Conservation (phyloP, 257 asterid species). For the Solanum paucissectum region DNA sequence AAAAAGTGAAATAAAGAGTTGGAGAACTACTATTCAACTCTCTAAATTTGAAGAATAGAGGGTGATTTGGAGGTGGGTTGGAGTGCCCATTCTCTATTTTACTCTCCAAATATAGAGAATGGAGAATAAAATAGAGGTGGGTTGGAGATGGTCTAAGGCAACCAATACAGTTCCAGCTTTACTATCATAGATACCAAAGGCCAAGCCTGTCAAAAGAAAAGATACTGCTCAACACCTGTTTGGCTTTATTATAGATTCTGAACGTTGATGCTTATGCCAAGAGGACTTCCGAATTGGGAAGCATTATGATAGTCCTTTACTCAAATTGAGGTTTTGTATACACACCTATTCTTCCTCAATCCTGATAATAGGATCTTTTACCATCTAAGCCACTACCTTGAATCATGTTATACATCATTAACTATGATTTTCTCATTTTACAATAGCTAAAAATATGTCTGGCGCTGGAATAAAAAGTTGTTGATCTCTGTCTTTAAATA, state of each 20-base stretch:
- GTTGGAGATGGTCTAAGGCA: constrained; percentile 28
- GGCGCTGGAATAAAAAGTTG: not conserved
- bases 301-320: not conserved
- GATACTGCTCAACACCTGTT: not conserved
- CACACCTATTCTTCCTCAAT: not conserved
- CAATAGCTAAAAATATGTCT: not conserved
- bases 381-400: not conserved
- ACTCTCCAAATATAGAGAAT: too few relatives aligned
- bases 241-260: not conserved
- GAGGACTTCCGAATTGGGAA: not conserved
- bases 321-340: not conserved
- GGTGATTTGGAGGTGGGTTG: too few relatives aligned
- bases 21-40: too few relatives aligned
- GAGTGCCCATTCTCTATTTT: too few relatives aligned
- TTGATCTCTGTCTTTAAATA: constrained; percentile 10
- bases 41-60: too few relatives aligned
- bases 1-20: too few relatives aligned
- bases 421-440: not conserved
- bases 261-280: not conserved
- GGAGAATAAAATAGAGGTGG: too few relatives aligned
- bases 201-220: constrained; percentile 18
- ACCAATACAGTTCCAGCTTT: constrained; percentile 49
- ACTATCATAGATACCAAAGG: constrained; percentile 55
- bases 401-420: not conserved
- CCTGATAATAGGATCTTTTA: not conserved